Base-by-base conservation (phyloP, 139 green algal species). In the Diplosphaera chodatii region DNA sequence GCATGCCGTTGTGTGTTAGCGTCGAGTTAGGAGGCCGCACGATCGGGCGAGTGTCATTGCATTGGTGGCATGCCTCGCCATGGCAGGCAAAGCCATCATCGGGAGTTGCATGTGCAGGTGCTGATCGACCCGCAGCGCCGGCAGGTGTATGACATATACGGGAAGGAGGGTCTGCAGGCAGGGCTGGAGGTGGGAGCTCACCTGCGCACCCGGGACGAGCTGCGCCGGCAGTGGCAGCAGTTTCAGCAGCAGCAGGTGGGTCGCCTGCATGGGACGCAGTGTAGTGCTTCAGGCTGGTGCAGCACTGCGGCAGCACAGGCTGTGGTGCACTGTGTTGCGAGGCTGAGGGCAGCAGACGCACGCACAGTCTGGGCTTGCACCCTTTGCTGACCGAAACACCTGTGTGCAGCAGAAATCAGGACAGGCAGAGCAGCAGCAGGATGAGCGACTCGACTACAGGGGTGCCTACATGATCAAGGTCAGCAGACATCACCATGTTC, bases 81-180 rank as follows among this genome's bases (percentile, higher is more conserved):
- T 13, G 10, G 13, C 37, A 48, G 13, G 37, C 37, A 21, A 48
- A n/a, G n/a, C 13, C 37, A 48, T 48, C 8, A 48, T 25, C 37
- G 22, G 28, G 4, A 29, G 31, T 22, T 56, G 21, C 1, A 16
- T 41, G n/a, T 48, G 32, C 74, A 85, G 80, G 74, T 88, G 32
- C 74, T 88, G 29, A 73, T 56, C 37, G 69, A 88, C 66, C 64
- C 80, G 3, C 40, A 71, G 25, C 81, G 77, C 68, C 72, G 83
- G 0, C 70, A 81, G 40, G 74, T 88, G 5, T 88, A 88, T 30
- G 83, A 88, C 40, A 48, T 88, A 1, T 88, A 88, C 64, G 83
- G 83, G 15, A 74, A 79, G 64, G 74, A 85, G 48, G 83, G 81
- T 5, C 64, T 88, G 13, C 25, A 55, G 10, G 68, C 80, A 37